Evolutionary conservation across 768 basidiomycete species (phyloP).

Genomic region (Termitomyces sp.): DNA sequence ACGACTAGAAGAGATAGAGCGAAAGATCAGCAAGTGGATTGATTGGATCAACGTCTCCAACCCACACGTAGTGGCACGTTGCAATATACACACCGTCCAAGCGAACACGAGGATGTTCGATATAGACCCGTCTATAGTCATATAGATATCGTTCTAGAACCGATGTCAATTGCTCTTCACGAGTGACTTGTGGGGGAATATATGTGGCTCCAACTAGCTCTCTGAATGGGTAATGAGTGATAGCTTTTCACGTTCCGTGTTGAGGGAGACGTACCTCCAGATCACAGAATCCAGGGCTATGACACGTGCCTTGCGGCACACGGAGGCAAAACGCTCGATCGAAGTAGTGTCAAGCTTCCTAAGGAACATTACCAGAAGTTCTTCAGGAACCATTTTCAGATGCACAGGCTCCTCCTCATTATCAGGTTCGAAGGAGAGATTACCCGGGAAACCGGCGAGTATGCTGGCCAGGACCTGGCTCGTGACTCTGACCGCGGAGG

Average conservation of each 20-base stretch:
- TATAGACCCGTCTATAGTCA: conserved; percentile 71
- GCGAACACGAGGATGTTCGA: conserved; percentile 82
- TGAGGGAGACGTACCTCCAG: conserved; percentile 56
- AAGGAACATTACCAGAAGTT: conserved; percentile 68
- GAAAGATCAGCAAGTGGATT: not conserved
- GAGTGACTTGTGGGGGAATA: conserved; percentile 67
- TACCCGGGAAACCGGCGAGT: conserved; percentile 40
- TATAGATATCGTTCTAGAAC: conserved; percentile 47
- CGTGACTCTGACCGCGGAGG: conserved; percentile 20
- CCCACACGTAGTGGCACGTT: conserved; percentile 83
- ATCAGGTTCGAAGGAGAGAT: conserved; percentile 60
- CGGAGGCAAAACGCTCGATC: conserved; percentile 72
- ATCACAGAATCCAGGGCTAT: conserved; percentile 63
- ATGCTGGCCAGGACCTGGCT: conserved; percentile 38
- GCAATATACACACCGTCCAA: conserved; percentile 90
- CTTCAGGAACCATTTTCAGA: conserved; percentile 64
- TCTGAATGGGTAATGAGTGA: conserved; percentile 29
- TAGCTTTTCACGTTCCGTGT: not conserved
- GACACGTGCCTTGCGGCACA: conserved; percentile 70
- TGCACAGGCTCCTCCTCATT: conserved; percentile 54
- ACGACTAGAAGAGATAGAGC: not conserved
- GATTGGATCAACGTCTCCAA: conserved; percentile 1
- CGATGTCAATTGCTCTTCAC: conserved; percentile 38
- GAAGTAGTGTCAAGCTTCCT: conserved; percentile 56
- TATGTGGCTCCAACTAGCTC: conserved; percentile 61